Evolutionary conservation across 2,329 filamentous ascomycete species (phyloP).

Genomic region (Ceratocystiopsis minuta): DNA sequence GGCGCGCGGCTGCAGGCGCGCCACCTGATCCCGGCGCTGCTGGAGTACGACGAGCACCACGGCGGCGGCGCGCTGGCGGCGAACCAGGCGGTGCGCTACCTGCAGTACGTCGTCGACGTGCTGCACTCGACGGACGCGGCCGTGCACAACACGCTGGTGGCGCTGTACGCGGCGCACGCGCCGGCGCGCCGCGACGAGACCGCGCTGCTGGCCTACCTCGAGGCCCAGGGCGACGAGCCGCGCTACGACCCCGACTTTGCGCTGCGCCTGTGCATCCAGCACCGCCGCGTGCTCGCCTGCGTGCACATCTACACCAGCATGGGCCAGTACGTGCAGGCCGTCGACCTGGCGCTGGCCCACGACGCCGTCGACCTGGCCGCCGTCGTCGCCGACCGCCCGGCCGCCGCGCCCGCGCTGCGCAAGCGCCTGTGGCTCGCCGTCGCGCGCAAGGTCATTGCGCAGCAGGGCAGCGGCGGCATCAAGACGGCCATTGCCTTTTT

Average conservation of each 20-base stretch:
- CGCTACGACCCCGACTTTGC: slow-evolving; percentile 93
- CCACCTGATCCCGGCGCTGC: slow-evolving; percentile 76
- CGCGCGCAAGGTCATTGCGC: slow-evolving; percentile 73
- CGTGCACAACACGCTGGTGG: slow-evolving; percentile 91
- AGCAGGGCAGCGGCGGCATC: slow-evolving; percentile 50
- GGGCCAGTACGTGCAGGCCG: slow-evolving; percentile 84
- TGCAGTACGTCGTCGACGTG: slow-evolving; percentile 84
- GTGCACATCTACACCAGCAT: slow-evolving; percentile 96
- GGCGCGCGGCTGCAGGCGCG: slow-evolving; percentile 63
- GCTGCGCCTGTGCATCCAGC: slow-evolving; percentile 82
- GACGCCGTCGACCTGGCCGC: slow-evolving; percentile 79
- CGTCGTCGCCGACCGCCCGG: slow-evolving; percentile 71
- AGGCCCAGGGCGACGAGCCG: slow-evolving; percentile 73
- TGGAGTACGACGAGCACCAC: slow-evolving; percentile 78
- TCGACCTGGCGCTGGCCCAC: slow-evolving; percentile 80
- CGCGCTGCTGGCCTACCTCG: slow-evolving; percentile 71
- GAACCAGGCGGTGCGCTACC: slow-evolving; percentile 87
- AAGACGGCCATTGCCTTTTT: slow-evolving; percentile 88
- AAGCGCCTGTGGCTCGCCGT: slow-evolving; percentile 95
- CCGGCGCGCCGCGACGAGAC: slow-evolving; percentile 69
- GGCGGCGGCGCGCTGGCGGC: slow-evolving; percentile 43
- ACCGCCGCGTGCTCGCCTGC: slow-evolving; percentile 81
- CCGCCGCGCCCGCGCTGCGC: slow-evolving; percentile 49
- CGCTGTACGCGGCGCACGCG: slow-evolving; percentile 77
- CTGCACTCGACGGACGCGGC: slow-evolving; percentile 64